Conservation (phyloP, 331 rosid species). For the Pyracantha coccinea region DNA sequence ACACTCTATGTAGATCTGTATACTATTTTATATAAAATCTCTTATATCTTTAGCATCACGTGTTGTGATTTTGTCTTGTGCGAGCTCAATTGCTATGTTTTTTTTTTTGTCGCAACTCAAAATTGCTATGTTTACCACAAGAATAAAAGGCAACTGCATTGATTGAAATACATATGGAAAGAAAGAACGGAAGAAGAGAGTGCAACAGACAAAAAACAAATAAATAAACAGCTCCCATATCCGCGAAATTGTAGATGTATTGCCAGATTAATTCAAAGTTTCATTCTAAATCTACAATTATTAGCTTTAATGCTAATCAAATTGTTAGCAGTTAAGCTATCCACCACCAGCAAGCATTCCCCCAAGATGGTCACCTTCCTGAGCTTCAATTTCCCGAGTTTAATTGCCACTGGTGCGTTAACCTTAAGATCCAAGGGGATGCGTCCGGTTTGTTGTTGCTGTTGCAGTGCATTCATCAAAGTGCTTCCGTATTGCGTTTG, state of each 20-base stretch:
- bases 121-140: not conserved
- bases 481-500: slow-evolving; percentile 58
- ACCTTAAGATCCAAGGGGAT: slow-evolving; percentile 70
- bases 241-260: not conserved
- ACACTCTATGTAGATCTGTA: not conserved
- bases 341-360: slow-evolving; percentile 57
- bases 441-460: slow-evolving; percentile 64
- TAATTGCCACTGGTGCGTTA: slow-evolving; percentile 56
- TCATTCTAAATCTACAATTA: slow-evolving; percentile 50
- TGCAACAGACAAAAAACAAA: not conserved
- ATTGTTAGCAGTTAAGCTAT: slow-evolving; percentile 61
- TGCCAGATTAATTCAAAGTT: slow-evolving; percentile 25
- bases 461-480: slow-evolving; percentile 56
- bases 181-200: not conserved
- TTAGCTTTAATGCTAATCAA: slow-evolving; percentile 70
- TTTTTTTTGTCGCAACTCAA: not conserved
- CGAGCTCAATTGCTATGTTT: not conserved
- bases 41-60: not conserved
- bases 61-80: not conserved
- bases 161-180: not conserved
- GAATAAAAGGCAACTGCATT: not conserved
- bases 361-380: slow-evolving; percentile 66
- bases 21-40: not conserved
- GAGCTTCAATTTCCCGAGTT: slow-evolving; percentile 66
- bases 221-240: not conserved